A percentile compares a stretch with the other conserved stretches of the same genome.
Evolutionary conservation across 345 rosid species (phyloP).

Genomic region (Odontarrhena argentea): DNA sequence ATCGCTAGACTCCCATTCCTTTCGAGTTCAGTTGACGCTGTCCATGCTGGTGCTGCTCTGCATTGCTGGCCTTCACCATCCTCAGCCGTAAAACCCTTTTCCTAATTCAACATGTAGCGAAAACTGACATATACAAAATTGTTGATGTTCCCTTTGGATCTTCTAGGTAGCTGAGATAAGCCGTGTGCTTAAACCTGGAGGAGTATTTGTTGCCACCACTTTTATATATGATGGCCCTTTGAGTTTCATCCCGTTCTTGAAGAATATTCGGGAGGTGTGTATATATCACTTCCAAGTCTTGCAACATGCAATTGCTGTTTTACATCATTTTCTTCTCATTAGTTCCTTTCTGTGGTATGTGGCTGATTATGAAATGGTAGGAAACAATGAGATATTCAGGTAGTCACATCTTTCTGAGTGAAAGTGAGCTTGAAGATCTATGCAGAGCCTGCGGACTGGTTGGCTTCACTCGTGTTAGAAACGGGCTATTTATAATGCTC

Average conservation of each 20-base stretch:
- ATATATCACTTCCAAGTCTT: constrained; percentile 11
- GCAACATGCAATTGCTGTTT: not conserved
- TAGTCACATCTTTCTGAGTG: constrained; percentile 51
- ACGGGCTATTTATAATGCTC: constrained; percentile 67
- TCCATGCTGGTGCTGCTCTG: constrained; percentile 92
- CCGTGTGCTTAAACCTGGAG: constrained; percentile 84
- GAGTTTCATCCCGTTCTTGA: constrained; percentile 50
- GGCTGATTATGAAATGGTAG: constrained; percentile 43
- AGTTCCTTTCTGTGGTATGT: not conserved
- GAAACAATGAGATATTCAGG: constrained; percentile 55
- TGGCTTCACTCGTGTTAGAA: constrained; percentile 57
- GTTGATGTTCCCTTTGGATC: constrained; percentile 15
- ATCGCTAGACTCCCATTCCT: constrained; percentile 82
- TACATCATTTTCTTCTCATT: not conserved
- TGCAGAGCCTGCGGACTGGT: constrained; percentile 78
- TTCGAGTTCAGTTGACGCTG: constrained; percentile 73
- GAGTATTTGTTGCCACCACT: constrained; percentile 83
- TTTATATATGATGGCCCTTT: constrained; percentile 65
- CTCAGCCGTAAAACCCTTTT: constrained; percentile 56
- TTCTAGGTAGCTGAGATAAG: constrained; percentile 80
- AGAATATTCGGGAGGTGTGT: constrained; percentile 60
- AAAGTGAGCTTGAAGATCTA: constrained; percentile 78
- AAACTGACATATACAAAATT: not conserved
- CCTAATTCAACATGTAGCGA: not conserved
- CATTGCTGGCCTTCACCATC: constrained; percentile 97